Base-by-base conservation (phyloP, 352 stramenopile genomes). In the Pythium sp. region DNA sequence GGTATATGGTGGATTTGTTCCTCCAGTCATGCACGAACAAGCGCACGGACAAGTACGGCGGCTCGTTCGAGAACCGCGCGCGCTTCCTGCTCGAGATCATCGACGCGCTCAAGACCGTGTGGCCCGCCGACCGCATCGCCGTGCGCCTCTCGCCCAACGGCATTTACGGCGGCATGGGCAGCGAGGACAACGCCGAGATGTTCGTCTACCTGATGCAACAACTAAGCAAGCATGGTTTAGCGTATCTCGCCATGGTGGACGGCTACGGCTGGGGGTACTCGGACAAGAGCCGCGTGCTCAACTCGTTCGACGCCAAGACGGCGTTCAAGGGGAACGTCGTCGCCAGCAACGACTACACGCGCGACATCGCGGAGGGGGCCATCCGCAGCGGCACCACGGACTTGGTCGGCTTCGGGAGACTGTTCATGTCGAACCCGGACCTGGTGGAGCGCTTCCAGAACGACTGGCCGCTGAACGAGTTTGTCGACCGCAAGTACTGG, bases 1-100 rank as follows among this genome's bases (percentile, higher is more conserved):
- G 90, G 15, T 97, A 97, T 64, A 71, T 97, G 22, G 66, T 97
- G 46, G 87, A 97, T 67, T 72, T 92, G 62, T 94, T 95, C 69
- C 69, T 97, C 14, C 43, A 49, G 43, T 49, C 43, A 5, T 11
- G 5, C 43, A 49, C 43, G 5, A 22, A 49, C 43, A n/a, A 22
- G 43, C 43, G 43, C 43, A 49, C 43, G 43, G 43, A 49, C 43
- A n/a, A 22, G 43, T 49, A 49, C 15, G 43, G 43, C 15, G 43
- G 43, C 15, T 49, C 43, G 15, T 22, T 49, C 43, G 43, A 49
- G 43, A 49, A 49, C 43, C 43, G 43, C 43, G 43, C 43, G 43
- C 43, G 43, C 43, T 22, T 49, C 15, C 18, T 49, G 18, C 1
- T 49, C 18, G 43, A 49, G 15, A 22, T 22, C 43, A 20, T 49